phyloP scores from a whole-genome alignment of 176 grass and related monocot genomes.

The Pharus latifolius region DNA sequence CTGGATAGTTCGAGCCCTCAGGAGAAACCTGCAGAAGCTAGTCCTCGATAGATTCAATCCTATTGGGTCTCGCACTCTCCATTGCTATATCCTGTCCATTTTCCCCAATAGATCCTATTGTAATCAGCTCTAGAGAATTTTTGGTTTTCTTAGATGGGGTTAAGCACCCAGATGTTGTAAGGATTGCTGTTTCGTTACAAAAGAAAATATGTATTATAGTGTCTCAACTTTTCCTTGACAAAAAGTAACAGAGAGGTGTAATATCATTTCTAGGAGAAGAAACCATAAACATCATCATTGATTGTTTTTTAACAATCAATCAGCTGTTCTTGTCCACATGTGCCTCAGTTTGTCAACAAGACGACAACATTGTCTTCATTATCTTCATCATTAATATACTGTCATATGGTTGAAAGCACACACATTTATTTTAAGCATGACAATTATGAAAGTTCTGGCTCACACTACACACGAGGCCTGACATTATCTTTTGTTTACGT shows the following conservation, averaged over 20 bases:
- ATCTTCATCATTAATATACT: too few species aligned
- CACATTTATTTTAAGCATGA: background rate
- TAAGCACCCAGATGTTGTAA: constrained; percentile 17
- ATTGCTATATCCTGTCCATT: background rate
- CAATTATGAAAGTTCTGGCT: background rate
- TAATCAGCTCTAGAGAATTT: constrained; percentile 23
- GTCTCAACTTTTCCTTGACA: background rate
- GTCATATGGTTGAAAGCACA: too few species aligned
- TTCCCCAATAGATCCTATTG: constrained; percentile 3
- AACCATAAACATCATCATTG: background rate
- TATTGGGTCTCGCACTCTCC: background rate
- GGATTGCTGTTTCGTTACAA: constrained; percentile 10
- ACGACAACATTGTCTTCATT: too few species aligned
- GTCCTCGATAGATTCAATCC: constrained; percentile 22
- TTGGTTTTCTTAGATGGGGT: constrained; percentile 4
- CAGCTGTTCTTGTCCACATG: background rate
- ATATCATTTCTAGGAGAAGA: background rate
- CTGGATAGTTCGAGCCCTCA: constrained; percentile 33
- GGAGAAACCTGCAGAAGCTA: constrained; percentile 64
- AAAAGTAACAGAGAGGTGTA: constrained; percentile 7
- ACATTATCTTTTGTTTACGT: too few species aligned
- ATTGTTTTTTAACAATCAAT: background rate
- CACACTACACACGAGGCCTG: too few species aligned
- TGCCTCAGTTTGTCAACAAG: too few species aligned
- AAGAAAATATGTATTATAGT: constrained; percentile 25